Percentiles rank a stretch among this genome's conserved stretches.
Conservation (phyloP, 2,329 filamentous ascomycete species). For the Emmonsia crescens region DNA sequence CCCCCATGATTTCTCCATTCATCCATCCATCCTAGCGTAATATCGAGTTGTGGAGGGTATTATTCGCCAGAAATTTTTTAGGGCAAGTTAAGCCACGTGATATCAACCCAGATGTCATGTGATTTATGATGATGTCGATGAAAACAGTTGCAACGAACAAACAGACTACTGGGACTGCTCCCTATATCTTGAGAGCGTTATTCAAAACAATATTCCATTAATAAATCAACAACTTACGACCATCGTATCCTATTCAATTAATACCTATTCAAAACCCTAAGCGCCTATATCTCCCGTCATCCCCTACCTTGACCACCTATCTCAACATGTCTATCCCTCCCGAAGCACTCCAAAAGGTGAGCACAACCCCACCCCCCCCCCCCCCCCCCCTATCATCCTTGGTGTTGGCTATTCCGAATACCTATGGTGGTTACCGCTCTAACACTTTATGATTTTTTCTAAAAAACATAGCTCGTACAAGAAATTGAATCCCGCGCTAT, state of each 20-base stretch:
- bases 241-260: background rate
- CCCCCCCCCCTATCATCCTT: too few species aligned
- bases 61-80: too few species aligned
- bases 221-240: background rate
- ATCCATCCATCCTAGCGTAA: too few species aligned
- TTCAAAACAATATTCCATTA: background rate
- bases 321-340: constrained; percentile 79
- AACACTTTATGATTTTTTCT: background rate
- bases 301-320: background rate
- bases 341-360: constrained; percentile 84
- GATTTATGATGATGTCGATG: background rate
- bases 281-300: background rate
- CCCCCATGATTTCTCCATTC: background rate
- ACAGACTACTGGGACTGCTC: background rate
- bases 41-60: too few species aligned
- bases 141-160: background rate
- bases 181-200: background rate
- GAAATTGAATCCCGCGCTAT: constrained; percentile 89
- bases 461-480: constrained; percentile 59
- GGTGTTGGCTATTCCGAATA: background rate
- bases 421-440: background rate
- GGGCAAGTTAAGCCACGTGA: background rate
- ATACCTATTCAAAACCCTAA: background rate
- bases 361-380: too few species aligned
- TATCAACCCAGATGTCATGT: background rate